These are phyloP conservation scores for Dothideomycetes sp. DNA, from an alignment of 2,329 filamentous ascomycete genomes.

Conservation along the genomic window DNA sequence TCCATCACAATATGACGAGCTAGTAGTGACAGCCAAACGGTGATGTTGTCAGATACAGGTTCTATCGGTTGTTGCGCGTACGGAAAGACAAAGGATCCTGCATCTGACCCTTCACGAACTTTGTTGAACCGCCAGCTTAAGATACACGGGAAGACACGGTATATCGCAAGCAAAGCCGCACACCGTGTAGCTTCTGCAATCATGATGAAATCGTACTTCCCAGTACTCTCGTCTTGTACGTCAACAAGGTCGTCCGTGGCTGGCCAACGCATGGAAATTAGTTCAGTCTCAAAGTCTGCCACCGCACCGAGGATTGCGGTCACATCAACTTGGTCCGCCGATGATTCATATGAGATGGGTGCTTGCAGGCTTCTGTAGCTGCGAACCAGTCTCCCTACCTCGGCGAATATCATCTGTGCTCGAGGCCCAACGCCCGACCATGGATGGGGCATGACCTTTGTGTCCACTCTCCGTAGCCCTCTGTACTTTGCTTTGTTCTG, in stretches of 20 bases:
- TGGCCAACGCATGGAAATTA: slow-evolving; percentile 41
- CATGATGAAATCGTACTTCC: slow-evolving; percentile 44
- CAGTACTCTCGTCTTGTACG: slow-evolving; percentile 44
- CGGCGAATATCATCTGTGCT: slow-evolving; percentile 36
- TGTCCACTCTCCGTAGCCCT: neutral
- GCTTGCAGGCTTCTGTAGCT: slow-evolving; percentile 14
- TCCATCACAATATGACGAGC: slow-evolving; percentile 42
- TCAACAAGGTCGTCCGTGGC: slow-evolving; percentile 40
- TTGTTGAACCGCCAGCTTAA: slow-evolving; percentile 23
- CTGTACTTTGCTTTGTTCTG: slow-evolving; percentile 19
- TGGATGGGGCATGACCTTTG: slow-evolving; percentile 29
- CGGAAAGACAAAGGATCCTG: slow-evolving; percentile 1
- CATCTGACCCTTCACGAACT: slow-evolving; percentile 1
- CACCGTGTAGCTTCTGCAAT: slow-evolving; percentile 47
- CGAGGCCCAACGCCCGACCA: slow-evolving; percentile 43
- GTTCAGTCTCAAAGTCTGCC: slow-evolving; percentile 38
- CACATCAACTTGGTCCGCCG: slow-evolving; percentile 17
- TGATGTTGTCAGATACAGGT: neutral
- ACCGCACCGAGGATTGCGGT: slow-evolving; percentile 24
- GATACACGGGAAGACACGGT: slow-evolving; percentile 43
- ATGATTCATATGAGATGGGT: slow-evolving; percentile 1
- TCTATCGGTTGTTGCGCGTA: slow-evolving; percentile 14
- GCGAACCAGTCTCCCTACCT: slow-evolving; percentile 33
- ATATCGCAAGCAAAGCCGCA: slow-evolving; percentile 45
- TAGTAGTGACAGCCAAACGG: slow-evolving; percentile 42